These are phyloP conservation scores for Hansenula sp. DNA, from an alignment of 1,139 yeast species.

Conservation along the genomic window DNA sequence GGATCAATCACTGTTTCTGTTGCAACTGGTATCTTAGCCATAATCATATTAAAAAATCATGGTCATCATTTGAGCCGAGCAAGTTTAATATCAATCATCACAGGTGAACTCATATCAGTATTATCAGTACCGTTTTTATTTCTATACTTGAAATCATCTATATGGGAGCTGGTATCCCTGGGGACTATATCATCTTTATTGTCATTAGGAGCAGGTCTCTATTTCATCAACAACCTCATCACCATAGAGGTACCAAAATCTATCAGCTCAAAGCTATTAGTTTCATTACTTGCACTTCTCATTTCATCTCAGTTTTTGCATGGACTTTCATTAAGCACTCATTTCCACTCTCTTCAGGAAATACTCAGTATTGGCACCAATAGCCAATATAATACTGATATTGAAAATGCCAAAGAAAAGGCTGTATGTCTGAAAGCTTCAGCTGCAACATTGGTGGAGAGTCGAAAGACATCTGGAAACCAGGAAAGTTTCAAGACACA, in stretches of 20 bases:
- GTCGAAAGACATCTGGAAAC: background rate
- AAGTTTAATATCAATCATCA: slow-evolving; percentile 8
- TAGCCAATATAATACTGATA: too few relatives aligned
- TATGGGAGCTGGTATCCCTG: background rate
- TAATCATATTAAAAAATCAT: slow-evolving; percentile 3
- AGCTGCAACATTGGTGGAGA: slow-evolving; percentile 20
- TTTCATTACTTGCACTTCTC: slow-evolving; percentile 10
- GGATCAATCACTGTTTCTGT: slow-evolving; percentile 5
- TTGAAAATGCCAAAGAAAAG: slow-evolving; percentile 3
- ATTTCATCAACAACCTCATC: slow-evolving; percentile 6
- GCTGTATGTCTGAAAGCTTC: slow-evolving; percentile 20
- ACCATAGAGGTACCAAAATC: background rate
- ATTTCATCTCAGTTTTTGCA: slow-evolving; percentile 12
- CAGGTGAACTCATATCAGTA: slow-evolving; percentile 12
- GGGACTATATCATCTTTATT: slow-evolving; percentile 5
- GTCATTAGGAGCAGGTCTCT: slow-evolving; percentile 21
- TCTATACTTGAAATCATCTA: background rate
- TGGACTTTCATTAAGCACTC: slow-evolving; percentile 15
- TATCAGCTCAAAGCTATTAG: slow-evolving; percentile 2
- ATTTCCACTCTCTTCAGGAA: slow-evolving; percentile 4
- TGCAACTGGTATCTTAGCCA: slow-evolving; percentile 14
- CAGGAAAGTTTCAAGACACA: background rate
- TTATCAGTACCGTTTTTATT: slow-evolving; percentile 10
- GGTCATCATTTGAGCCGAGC: background rate
- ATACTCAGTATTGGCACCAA: too few relatives aligned